Percentiles rank a stretch among this genome's conserved stretches.
phyloP scores from a whole-genome alignment of 768 basidiomycete species.

The Phaeolepiota aurea region DNA sequence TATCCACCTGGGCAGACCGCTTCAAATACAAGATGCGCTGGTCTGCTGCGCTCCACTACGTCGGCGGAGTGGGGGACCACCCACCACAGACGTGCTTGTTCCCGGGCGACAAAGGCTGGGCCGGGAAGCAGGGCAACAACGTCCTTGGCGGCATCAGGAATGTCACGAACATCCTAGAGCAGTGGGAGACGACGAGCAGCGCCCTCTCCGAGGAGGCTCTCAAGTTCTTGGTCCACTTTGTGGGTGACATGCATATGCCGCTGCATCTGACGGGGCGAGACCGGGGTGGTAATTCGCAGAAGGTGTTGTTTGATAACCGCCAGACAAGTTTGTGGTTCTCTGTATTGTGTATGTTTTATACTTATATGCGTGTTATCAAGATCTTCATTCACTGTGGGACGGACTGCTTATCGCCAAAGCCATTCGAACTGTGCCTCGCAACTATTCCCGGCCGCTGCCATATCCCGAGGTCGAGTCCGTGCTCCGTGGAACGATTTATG shows the following conservation, averaged over 20 bases:
- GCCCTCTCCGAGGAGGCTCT: constrained; percentile 67
- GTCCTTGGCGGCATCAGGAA: constrained; percentile 77
- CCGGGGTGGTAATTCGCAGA: constrained; percentile 78
- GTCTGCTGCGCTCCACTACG: constrained; percentile 71
- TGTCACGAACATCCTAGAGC: constrained; percentile 53
- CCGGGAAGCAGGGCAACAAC: constrained; percentile 42
- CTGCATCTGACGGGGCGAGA: constrained; percentile 85
- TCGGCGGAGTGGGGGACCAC: constrained; percentile 67
- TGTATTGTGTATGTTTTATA: background rate
- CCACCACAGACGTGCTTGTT: constrained; percentile 72
- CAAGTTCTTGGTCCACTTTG: constrained; percentile 88
- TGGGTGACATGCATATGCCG: constrained; percentile 93
- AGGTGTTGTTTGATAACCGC: constrained; percentile 66
- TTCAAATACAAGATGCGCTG: constrained; percentile 56
- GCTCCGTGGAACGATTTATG: constrained; percentile 77
- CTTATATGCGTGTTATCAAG: constrained; percentile 19
- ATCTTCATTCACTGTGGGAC: constrained; percentile 90
- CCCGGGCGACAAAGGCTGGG: constrained; percentile 72
- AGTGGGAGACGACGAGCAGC: constrained; percentile 26
- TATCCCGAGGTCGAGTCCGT: constrained; percentile 54
- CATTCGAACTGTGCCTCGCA: constrained; percentile 59
- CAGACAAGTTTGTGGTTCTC: constrained; percentile 48
- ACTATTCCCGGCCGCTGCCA: constrained; percentile 75
- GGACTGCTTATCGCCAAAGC: constrained; percentile 72
- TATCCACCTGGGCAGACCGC: constrained; percentile 87